Percentiles rank a stretch among this genome's conserved stretches.
These are phyloP conservation scores for Entomortierella chlamydospora DNA, from an alignment of 192 early-diverging fungal species.

Conservation along the genomic window DNA sequence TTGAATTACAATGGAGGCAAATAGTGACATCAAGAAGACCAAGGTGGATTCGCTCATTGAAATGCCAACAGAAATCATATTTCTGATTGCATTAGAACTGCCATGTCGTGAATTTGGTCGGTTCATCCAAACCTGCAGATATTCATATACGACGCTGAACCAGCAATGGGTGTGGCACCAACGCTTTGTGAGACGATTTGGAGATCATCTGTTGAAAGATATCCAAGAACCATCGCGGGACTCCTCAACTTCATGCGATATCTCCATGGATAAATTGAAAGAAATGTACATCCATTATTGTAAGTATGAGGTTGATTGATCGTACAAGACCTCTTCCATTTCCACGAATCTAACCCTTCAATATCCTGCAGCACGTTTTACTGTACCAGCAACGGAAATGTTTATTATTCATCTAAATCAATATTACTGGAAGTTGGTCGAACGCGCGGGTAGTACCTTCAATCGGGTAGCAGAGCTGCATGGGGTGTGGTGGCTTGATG, in stretches of 20 bases:
- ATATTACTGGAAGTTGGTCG: not conserved
- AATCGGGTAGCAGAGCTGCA: not conserved
- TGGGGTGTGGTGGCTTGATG: not conserved
- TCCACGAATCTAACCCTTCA: no score
- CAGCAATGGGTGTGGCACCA: not conserved
- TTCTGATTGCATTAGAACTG: not conserved
- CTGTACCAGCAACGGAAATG: not conserved
- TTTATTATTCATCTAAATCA: not conserved
- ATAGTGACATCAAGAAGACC: no score
- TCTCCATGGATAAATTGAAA: not conserved
- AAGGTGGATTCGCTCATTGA: not conserved
- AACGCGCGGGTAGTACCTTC: not conserved
- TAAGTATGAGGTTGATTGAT: not conserved
- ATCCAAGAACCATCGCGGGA: not conserved
- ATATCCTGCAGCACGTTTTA: not conserved
- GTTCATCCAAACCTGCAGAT: conserved; percentile 1
- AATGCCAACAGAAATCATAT: not conserved
- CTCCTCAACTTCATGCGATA: not conserved
- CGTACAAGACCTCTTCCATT: not conserved
- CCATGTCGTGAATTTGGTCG: not conserved
- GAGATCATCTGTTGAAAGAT: not conserved
- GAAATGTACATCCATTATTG: not conserved
- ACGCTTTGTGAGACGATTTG: not conserved
- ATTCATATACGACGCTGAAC: not conserved
- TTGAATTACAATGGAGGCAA: no score